A percentile compares a stretch with the other conserved stretches of the same genome.
Evolutionary conservation across 768 basidiomycete species (phyloP).

Genomic region (Suillus brevipes): DNA sequence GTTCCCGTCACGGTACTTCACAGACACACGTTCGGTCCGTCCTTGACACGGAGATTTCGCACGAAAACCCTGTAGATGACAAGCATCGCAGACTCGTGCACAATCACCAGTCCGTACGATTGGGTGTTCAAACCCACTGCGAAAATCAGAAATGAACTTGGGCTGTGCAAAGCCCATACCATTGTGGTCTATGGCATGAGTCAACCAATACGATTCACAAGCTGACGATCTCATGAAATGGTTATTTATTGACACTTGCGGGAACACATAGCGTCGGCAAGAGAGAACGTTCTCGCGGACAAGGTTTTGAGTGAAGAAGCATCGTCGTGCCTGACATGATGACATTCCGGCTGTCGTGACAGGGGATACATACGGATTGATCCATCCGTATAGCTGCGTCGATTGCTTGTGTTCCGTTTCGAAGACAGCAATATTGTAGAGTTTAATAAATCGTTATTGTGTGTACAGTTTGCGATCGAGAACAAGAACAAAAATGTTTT

Average conservation of each 20-base stretch:
- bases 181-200: neutral
- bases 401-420: slow-evolving; percentile 2
- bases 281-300: slow-evolving; percentile 58
- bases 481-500: neutral
- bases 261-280: slow-evolving; percentile 54
- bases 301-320: slow-evolving; percentile 50
- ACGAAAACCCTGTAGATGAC: neutral
- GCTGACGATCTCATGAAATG: neutral
- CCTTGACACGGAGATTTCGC: neutral
- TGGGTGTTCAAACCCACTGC: neutral
- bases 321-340: slow-evolving; percentile 72
- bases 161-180: neutral
- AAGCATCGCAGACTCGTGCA: neutral
- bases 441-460: slow-evolving; percentile 1
- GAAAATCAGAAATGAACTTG: neutral
- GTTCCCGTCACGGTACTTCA: neutral
- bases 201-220: neutral
- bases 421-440: neutral
- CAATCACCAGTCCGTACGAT: neutral
- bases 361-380: slow-evolving; percentile 31
- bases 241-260: slow-evolving; percentile 27
- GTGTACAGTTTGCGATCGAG: neutral
- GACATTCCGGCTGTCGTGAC: slow-evolving; percentile 73
- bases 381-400: neutral
- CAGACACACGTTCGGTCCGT: neutral